Evolutionary conservation across 169 alveolate species (phyloP).

Genomic region (Eimeria acervulina): DNA sequence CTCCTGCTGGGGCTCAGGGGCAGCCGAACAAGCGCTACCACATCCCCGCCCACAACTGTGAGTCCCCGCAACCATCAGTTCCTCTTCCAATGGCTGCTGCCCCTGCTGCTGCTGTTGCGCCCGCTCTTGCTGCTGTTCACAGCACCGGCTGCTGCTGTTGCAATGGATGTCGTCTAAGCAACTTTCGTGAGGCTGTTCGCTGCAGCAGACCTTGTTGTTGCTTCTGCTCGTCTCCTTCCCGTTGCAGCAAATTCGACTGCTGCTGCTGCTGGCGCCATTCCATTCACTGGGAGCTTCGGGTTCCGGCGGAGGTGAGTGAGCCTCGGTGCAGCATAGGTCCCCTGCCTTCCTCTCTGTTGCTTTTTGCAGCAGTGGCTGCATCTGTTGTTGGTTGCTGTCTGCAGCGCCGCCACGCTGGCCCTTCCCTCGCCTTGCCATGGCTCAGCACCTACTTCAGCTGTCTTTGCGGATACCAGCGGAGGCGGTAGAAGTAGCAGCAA

Average conservation of each 20-base stretch:
- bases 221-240: not conserved
- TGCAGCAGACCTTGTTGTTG: not conserved
- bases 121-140: not conserved
- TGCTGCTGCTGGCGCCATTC: conserved; percentile 46
- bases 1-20: not conserved
- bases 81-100: not conserved
- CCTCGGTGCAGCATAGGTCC: conserved; percentile 40
- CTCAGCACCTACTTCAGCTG: not conserved
- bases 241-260: conserved; percentile 26
- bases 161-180: not conserved
- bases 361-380: conserved; percentile 37
- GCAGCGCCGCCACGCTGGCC: conserved; percentile 57
- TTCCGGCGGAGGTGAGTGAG: conserved; percentile 14
- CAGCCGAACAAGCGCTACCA: conserved; percentile 1
- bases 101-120: conserved; percentile 4
- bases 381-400: conserved; percentile 25
- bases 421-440: conserved; percentile 69
- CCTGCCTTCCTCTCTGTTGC: conserved; percentile 5
- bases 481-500: conserved; percentile 46
- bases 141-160: conserved; percentile 2
- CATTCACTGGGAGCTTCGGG: not conserved
- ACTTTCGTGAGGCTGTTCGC: not conserved
- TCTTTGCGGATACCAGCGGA: not conserved
- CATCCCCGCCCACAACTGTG: not conserved
- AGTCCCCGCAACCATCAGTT: not conserved